Conservation (phyloP, 305 asterid species). For the Fraxinus velutina region DNA sequence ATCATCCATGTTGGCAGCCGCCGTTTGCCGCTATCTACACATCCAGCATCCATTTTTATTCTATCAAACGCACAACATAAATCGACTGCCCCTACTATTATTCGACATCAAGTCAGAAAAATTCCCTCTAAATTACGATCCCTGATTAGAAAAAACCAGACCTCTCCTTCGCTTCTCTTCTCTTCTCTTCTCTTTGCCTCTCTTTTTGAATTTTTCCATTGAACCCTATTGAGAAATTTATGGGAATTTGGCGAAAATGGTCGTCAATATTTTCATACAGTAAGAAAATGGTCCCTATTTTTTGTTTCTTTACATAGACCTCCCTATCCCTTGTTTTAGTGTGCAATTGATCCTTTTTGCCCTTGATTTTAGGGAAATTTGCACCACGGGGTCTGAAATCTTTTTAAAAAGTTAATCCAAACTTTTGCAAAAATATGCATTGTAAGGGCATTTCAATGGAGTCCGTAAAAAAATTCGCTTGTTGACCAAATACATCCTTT, state of each 20-base stretch:
- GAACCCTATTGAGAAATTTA: background rate
- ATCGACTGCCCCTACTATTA: background rate
- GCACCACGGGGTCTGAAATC: background rate
- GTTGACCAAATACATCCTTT: background rate
- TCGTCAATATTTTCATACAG: background rate
- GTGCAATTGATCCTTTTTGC: background rate
- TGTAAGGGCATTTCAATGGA: background rate
- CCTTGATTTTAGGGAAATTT: background rate
- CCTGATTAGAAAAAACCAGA: background rate
- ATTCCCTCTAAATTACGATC: background rate
- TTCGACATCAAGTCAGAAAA: background rate
- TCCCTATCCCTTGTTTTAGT: background rate
- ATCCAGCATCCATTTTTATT: background rate
- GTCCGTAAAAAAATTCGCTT: background rate
- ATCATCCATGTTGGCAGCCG: conserved; percentile 7
- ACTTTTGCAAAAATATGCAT: background rate
- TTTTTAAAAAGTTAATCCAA: background rate
- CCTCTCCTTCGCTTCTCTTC: background rate
- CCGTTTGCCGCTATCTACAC: conserved; percentile 1
- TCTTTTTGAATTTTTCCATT: background rate
- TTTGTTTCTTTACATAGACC: background rate
- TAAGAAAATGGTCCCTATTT: background rate
- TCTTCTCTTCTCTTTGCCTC: background rate
- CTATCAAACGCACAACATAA: background rate
- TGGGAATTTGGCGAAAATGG: background rate